Percentiles rank a stretch among this genome's conserved stretches.
Evolutionary conservation across 2,329 filamentous ascomycete genomes (phyloP).

Genomic region (Coniochaeta sp.): DNA sequence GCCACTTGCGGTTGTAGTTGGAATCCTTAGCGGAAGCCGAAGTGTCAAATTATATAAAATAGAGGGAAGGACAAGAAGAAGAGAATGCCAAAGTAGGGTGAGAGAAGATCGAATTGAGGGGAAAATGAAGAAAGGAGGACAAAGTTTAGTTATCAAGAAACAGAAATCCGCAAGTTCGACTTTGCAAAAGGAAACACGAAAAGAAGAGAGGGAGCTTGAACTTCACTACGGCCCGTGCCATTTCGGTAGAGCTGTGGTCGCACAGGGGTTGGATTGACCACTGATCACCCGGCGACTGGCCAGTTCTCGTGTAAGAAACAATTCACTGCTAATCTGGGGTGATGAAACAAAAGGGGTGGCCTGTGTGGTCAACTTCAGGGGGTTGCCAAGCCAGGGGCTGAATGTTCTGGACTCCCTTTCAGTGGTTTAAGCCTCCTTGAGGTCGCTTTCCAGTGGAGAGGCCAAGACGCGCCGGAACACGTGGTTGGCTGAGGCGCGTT

Average conservation of each 20-base stretch:
- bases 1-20: too few relatives aligned
- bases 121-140: background rate
- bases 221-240: constrained; percentile 2
- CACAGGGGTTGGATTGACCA: background rate
- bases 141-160: background rate
- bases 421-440: background rate
- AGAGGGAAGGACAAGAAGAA: too few relatives aligned
- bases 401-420: background rate
- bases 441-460: background rate
- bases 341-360: background rate
- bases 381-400: background rate
- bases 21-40: too few relatives aligned
- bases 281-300: background rate
- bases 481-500: background rate
- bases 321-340: background rate
- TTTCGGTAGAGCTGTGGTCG: background rate
- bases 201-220: too few relatives aligned
- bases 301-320: background rate
- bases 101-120: background rate
- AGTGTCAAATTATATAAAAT: too few relatives aligned
- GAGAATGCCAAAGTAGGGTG: too few relatives aligned
- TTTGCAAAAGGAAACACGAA: too few relatives aligned
- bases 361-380: background rate
- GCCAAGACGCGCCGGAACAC: background rate
- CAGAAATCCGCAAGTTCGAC: background rate